Conservation (phyloP, 1,284 basidiomycete species). For the Boletus subluridellus region DNA sequence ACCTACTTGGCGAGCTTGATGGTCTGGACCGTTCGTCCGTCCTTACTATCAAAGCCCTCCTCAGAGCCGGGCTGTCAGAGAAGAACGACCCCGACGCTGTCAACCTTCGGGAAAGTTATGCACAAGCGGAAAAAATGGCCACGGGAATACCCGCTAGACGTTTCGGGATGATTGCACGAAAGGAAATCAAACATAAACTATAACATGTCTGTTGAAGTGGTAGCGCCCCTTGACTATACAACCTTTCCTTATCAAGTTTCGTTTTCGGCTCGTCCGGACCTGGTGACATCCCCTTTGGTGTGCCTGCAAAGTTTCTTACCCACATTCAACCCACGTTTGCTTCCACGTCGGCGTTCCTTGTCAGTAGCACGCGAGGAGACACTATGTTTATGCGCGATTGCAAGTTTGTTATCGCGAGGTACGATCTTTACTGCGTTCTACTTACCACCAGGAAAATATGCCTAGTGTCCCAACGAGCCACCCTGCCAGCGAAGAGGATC, state of each 20-base stretch:
- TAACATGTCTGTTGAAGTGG: slow-evolving; percentile 23
- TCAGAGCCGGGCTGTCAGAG: slow-evolving; percentile 55
- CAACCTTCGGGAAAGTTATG: slow-evolving; percentile 67
- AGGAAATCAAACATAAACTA: slow-evolving; percentile 64
- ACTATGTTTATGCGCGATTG: not conserved
- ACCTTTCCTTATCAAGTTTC: not conserved
- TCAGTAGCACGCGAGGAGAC: not conserved
- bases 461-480: not conserved
- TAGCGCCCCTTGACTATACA: not conserved
- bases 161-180: slow-evolving; percentile 57
- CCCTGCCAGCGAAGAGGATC: slow-evolving; percentile 3
- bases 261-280: not conserved
- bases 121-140: slow-evolving; percentile 61
- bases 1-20: slow-evolving; percentile 50
- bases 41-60: slow-evolving; percentile 51
- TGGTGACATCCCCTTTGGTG: not conserved
- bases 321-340: not conserved
- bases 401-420: not conserved
- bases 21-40: slow-evolving; percentile 55
- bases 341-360: not conserved
- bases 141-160: slow-evolving; percentile 52
- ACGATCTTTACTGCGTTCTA: not conserved
- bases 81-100: slow-evolving; percentile 63
- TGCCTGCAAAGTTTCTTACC: not conserved
- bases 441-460: slow-evolving; percentile 1